These are phyloP conservation scores for Clonostachys rosea DNA, from an alignment of 2,329 filamentous ascomycete genomes.

Conservation along the genomic window DNA sequence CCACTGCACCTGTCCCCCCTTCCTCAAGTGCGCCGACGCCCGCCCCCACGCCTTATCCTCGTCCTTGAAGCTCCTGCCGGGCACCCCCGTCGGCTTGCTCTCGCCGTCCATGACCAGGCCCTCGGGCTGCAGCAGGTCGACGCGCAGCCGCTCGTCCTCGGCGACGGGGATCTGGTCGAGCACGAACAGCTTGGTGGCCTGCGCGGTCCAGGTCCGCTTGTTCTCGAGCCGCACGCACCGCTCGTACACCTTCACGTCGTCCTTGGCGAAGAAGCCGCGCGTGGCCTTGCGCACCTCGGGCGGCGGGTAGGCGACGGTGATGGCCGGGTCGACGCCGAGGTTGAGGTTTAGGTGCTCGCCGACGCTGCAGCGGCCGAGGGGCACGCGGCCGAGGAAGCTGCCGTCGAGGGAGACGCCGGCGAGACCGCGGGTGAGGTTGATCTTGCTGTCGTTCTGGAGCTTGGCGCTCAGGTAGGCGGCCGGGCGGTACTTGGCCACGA, in stretches of 20 bases:
- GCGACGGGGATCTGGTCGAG: slow-evolving; percentile 59
- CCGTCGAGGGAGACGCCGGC: slow-evolving; percentile 59
- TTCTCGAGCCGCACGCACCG: slow-evolving; percentile 46
- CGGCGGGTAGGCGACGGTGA: slow-evolving; percentile 50
- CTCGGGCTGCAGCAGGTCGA: slow-evolving; percentile 43
- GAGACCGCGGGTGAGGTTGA: slow-evolving; percentile 50
- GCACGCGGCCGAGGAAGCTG: slow-evolving; percentile 53
- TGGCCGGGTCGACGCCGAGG: slow-evolving; percentile 55
- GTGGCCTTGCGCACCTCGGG: slow-evolving; percentile 47
- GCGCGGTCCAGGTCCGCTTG: slow-evolving; percentile 26
- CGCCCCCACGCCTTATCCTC: slow-evolving; percentile 33
- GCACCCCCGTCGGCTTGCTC: slow-evolving; percentile 25
- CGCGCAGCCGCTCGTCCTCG: slow-evolving; percentile 51
- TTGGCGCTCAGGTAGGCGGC: slow-evolving; percentile 55
- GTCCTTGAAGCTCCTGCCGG: slow-evolving; percentile 10
- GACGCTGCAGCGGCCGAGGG: slow-evolving; percentile 48
- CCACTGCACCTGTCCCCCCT: slow-evolving; percentile 55
- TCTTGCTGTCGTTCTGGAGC: slow-evolving; percentile 48
- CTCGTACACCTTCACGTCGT: slow-evolving; percentile 43
- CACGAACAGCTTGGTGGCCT: slow-evolving; percentile 41
- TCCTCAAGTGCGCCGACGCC: slow-evolving; percentile 45
- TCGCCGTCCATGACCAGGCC: slow-evolving; percentile 36
- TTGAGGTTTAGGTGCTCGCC: slow-evolving; percentile 48
- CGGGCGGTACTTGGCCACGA: slow-evolving; percentile 56
- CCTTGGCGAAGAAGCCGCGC: slow-evolving; percentile 47